These are phyloP conservation scores for Monosporascus sp. DNA, from an alignment of 2,329 filamentous ascomycete species.

Conservation along the genomic window DNA sequence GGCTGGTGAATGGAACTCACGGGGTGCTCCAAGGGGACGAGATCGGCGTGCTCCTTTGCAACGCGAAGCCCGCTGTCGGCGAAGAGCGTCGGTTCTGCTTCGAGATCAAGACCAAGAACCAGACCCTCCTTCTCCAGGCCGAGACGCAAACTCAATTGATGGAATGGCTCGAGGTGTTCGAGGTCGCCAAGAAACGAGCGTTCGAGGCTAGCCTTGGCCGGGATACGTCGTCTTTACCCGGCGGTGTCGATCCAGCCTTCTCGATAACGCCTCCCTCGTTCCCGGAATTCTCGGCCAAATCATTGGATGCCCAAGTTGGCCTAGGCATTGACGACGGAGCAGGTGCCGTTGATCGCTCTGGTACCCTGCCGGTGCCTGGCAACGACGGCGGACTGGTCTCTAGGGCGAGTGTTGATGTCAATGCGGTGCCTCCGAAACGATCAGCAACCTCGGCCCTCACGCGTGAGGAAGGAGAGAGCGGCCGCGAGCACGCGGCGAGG, in stretches of 20 bases:
- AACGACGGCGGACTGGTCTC: conserved; percentile 47
- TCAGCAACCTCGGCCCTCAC: conserved; percentile 49
- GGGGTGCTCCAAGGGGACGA: conserved; percentile 95
- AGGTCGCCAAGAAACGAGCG: conserved; percentile 87
- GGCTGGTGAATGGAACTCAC: conserved; percentile 76
- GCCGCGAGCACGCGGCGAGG: conserved; percentile 75
- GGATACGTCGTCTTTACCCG: conserved; percentile 40
- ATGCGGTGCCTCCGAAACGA: conserved; percentile 39
- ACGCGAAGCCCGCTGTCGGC: conserved; percentile 80
- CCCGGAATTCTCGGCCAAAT: conserved; percentile 84
- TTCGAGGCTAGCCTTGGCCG: conserved; percentile 66
- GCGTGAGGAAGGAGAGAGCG: conserved; percentile 67
- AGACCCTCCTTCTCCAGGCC: conserved; percentile 81
- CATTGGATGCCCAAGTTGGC: conserved; percentile 56
- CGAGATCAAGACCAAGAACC: conserved; percentile 96
- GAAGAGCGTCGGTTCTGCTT: conserved; percentile 97
- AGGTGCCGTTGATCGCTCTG: conserved; percentile 50
- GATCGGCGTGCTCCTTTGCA: conserved; percentile 91
- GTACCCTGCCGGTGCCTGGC: conserved; percentile 61
- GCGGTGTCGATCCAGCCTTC: conserved; percentile 69
- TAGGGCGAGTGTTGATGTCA: conserved; percentile 70
- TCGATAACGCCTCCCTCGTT: conserved; percentile 84
- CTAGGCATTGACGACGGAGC: conserved; percentile 29
- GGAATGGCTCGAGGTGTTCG: conserved; percentile 91
- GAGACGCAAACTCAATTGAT: conserved; percentile 90